These are phyloP conservation scores for Boletus subparvulus DNA, from an alignment of 768 basidiomycete species.

Conservation along the genomic window DNA sequence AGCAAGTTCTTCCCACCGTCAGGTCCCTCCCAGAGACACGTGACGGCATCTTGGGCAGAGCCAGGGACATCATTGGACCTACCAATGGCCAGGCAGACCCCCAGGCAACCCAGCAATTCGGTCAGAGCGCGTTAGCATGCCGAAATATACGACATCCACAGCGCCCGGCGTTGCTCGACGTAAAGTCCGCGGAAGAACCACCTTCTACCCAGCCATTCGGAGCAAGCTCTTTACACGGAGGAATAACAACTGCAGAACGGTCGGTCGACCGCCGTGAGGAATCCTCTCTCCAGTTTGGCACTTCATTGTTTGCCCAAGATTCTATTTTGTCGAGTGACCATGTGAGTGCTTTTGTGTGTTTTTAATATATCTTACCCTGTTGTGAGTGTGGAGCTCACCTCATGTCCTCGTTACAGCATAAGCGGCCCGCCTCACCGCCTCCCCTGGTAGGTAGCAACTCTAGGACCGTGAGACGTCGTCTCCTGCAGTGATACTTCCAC, in stretches of 20 bases:
- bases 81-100: background rate
- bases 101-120: slow-evolving; percentile 35
- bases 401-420: slow-evolving; percentile 5
- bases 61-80: slow-evolving; percentile 34
- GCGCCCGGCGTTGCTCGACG: background rate
- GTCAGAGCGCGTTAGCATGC: slow-evolving; percentile 29
- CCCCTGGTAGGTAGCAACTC: background rate
- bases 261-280: background rate
- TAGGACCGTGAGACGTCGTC: slow-evolving; percentile 14
- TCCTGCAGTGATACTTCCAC: slow-evolving; percentile 3
- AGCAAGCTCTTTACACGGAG: slow-evolving; percentile 35
- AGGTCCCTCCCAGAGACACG: slow-evolving; percentile 49
- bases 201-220: slow-evolving; percentile 42
- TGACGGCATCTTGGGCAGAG: slow-evolving; percentile 39
- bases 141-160: background rate
- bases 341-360: slow-evolving; percentile 11
- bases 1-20: slow-evolving; percentile 42
- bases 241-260: background rate
- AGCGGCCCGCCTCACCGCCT: slow-evolving; percentile 15
- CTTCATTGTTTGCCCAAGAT: slow-evolving; percentile 24
- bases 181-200: slow-evolving; percentile 8
- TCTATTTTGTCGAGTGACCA: background rate
- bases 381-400: slow-evolving; percentile 1
- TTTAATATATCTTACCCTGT: background rate
- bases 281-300: background rate